Evolutionary conservation across 2,329 filamentous ascomycete genomes (phyloP).

Genomic region (Fusarium nematophilum): DNA sequence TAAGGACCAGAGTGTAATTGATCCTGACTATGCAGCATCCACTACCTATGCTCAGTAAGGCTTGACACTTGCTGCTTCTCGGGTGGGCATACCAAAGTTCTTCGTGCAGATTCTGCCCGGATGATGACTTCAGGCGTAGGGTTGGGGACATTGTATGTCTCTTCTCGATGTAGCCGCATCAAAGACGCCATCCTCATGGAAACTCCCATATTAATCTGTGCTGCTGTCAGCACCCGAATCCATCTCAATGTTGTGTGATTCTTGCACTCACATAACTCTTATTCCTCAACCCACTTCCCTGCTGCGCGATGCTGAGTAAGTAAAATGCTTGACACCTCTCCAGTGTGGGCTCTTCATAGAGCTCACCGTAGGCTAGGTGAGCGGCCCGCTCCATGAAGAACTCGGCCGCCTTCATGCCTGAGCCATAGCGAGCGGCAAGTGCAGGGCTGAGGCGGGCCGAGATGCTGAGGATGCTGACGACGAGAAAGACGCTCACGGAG

Average conservation of each 20-base stretch:
- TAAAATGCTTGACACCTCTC: slow-evolving; percentile 70
- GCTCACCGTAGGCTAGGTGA: slow-evolving; percentile 58
- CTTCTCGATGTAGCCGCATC: slow-evolving; percentile 66
- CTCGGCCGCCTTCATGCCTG: slow-evolving; percentile 63
- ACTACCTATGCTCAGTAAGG: slow-evolving; percentile 49
- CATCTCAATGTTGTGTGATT: not conserved
- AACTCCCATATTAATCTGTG: slow-evolving; percentile 66
- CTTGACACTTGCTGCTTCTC: not conserved
- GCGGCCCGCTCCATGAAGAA: slow-evolving; percentile 65
- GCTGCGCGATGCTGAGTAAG: slow-evolving; percentile 68
- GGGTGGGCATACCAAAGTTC: slow-evolving; percentile 60
- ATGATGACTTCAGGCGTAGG: slow-evolving; percentile 59
- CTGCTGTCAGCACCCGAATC: slow-evolving; percentile 3
- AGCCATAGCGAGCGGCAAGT: slow-evolving; percentile 60
- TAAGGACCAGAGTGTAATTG: slow-evolving; percentile 65
- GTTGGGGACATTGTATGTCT: slow-evolving; percentile 60
- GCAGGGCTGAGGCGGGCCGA: slow-evolving; percentile 65
- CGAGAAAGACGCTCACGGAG: slow-evolving; percentile 65
- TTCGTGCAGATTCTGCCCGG: slow-evolving; percentile 65
- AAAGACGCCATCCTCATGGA: slow-evolving; percentile 66
- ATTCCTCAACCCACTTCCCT: slow-evolving; percentile 65
- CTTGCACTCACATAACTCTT: slow-evolving; percentile 61
- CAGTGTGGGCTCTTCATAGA: slow-evolving; percentile 64
- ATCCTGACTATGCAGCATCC: slow-evolving; percentile 70
- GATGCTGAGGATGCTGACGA: slow-evolving; percentile 66